phyloP scores from a whole-genome alignment of 345 rosid species.

The Kernera saxatilis region DNA sequence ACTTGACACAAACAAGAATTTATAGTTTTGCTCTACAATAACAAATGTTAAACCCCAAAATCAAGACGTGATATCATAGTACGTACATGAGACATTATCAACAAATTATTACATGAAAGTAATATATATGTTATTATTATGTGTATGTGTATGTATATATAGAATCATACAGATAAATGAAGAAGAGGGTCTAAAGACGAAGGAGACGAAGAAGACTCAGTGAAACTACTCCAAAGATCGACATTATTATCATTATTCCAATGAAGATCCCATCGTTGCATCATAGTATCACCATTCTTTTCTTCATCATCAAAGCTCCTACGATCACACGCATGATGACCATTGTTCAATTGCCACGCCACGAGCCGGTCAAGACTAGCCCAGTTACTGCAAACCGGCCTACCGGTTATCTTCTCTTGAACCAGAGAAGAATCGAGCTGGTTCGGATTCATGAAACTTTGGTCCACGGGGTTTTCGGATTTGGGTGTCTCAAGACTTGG shows the following conservation, averaged over 20 bases:
- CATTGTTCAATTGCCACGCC: slow-evolving; percentile 81
- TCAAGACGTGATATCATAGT: background rate
- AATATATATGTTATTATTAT: background rate
- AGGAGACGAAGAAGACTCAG: slow-evolving; percentile 50
- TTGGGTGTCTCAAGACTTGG: slow-evolving; percentile 64
- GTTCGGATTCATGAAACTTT: slow-evolving; percentile 26
- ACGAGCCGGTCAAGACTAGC: slow-evolving; percentile 75
- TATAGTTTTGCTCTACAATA: background rate
- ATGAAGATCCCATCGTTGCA: slow-evolving; percentile 29
- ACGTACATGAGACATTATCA: background rate
- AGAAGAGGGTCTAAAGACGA: slow-evolving; percentile 62
- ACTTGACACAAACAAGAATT: too few relatives aligned
- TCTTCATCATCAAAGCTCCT: slow-evolving; percentile 35
- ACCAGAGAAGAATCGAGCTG: slow-evolving; percentile 20
- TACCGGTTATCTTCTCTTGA: slow-evolving; percentile 22
- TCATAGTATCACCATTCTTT: slow-evolving; percentile 36
- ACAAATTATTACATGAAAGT: background rate
- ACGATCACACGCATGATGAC: slow-evolving; percentile 46
- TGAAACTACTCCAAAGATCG: slow-evolving; percentile 60
- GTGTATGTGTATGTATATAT: slow-evolving; percentile 6
- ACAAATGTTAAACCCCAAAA: background rate
- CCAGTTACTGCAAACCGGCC: slow-evolving; percentile 54
- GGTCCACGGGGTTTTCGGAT: slow-evolving; percentile 35
- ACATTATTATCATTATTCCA: slow-evolving; percentile 32
- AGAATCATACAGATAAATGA: slow-evolving; percentile 62